Evolutionary conservation across 768 basidiomycete species (phyloP).

Genomic region (Lactarius sanguifluus): DNA sequence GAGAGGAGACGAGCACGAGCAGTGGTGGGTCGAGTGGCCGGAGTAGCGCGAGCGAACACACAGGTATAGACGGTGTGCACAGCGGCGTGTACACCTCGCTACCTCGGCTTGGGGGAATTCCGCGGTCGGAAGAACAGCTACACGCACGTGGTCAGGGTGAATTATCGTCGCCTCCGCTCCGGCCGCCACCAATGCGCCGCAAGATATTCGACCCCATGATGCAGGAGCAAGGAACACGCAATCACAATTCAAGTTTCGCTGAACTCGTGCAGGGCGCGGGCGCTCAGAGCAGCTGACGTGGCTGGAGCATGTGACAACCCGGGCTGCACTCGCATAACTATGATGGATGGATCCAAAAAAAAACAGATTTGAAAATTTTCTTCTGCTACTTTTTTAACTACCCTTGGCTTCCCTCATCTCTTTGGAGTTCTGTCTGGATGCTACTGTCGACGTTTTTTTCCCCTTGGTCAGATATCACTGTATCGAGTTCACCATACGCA

Average conservation of each 20-base stretch:
- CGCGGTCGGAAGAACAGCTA: conserved; percentile 3
- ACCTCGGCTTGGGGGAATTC: not conserved
- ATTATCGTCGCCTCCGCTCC: not conserved
- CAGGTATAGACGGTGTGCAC: conserved; percentile 6
- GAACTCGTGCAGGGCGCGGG: conserved; percentile 5
- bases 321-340: not conserved
- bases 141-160: not conserved
- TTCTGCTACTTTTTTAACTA: not conserved
- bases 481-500: conserved; percentile 18
- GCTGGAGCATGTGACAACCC: not conserved
- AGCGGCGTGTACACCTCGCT: conserved; percentile 12
- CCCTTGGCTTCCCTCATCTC: conserved; percentile 1
- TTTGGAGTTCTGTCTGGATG: conserved; percentile 20
- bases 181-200: conserved; percentile 13
- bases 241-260: not conserved
- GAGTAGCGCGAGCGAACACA: conserved; percentile 1
- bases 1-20: conserved; percentile 8
- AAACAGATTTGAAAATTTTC: not conserved
- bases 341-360: not conserved
- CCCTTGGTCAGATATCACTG: conserved; percentile 13
- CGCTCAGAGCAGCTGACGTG: not conserved
- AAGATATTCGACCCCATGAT: conserved; percentile 16
- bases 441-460: conserved; percentile 8
- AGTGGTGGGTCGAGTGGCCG: conserved; percentile 5
- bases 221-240: conserved; percentile 10